Base-by-base conservation (phyloP, 495 filamentous ascomycete species). In the Neurospora sp. region DNA sequence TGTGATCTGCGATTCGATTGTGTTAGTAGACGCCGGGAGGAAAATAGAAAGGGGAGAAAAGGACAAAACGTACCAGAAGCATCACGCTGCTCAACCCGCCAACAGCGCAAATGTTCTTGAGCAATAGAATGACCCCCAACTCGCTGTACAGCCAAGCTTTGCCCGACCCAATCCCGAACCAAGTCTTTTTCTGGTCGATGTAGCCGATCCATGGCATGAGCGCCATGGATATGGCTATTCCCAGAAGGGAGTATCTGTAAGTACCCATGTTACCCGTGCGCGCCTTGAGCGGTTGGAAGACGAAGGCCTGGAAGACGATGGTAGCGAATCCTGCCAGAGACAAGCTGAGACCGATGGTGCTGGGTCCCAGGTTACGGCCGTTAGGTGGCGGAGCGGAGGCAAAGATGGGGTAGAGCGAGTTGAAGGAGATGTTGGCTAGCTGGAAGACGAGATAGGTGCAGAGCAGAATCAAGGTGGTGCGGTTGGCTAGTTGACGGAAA, bases 171-270 rank as follows among this genome's bases (percentile, higher is more conserved):
- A 85, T 8, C 13, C 85, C 86, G 9, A 85, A 81, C 17, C 73
- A 78, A 0, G 86, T 82, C 15, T 79, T 74, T 6, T 83, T 83
- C 48, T 91, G 81, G 48, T 78, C 75, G 73, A 91, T 89, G 77
- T 97, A 94, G 0, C 93, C 93, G 54, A 98, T 89, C 79, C 91
- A 97, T 1, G 96, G 96, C 89, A 95, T 97, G 19, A 95, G 81
- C 39, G 94, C 80, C 83, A 97, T 97, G 5, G 93, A 90, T 19
- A 94, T 69, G 1, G 92, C 91, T 78, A 99, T 93, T 1, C 92
- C 93, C n/a, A 92, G 90, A 10, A 98, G 82, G 24, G 92, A 90
- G 19, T 87, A 86, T 10, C 93, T 88, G 77, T 97, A 99, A 0
- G 92, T 93, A 73, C 89, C 87, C 42, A 92, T 88, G 79, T 98